phyloP scores from a whole-genome alignment of 352 stramenopile species.

The Pelagophyceae sp. region DNA sequence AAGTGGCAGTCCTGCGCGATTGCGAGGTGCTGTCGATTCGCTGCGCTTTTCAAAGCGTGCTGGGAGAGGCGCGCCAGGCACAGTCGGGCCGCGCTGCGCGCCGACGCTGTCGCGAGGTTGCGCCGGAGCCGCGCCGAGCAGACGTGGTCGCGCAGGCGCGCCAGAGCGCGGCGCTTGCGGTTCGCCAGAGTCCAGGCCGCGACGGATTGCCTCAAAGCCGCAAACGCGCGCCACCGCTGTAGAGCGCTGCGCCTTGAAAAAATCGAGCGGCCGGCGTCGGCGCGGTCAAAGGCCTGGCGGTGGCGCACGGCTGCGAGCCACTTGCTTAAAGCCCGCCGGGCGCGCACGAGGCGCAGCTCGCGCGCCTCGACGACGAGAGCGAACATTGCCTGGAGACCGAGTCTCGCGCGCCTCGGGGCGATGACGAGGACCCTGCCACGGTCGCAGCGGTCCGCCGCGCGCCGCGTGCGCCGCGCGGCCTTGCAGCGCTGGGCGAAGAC shows the following conservation, averaged over 20 bases:
- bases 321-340: not conserved
- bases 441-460: too few species aligned
- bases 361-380: not conserved
- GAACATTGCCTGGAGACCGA: not conserved
- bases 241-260: not conserved
- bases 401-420: not conserved
- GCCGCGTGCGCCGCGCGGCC: too few species aligned
- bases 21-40: not conserved
- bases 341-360: not conserved
- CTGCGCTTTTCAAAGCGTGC: not conserved
- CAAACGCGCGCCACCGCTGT: not conserved
- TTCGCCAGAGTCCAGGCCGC: not conserved
- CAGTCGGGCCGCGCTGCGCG: not conserved
- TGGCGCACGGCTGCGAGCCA: not conserved
- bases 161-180: not conserved
- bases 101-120: not conserved
- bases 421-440: too few species aligned
- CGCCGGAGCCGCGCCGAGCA: not conserved
- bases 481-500: too few species aligned
- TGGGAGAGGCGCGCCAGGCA: not conserved
- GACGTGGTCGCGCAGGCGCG: not conserved
- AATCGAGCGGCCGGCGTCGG: too few species aligned
- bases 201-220: not conserved
- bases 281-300: too few species aligned
- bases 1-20: not conserved